Percentiles rank a stretch among this genome's conserved stretches.
phyloP scores from a whole-genome alignment of 495 filamentous ascomycete genomes.

The Evernia prunastri region DNA sequence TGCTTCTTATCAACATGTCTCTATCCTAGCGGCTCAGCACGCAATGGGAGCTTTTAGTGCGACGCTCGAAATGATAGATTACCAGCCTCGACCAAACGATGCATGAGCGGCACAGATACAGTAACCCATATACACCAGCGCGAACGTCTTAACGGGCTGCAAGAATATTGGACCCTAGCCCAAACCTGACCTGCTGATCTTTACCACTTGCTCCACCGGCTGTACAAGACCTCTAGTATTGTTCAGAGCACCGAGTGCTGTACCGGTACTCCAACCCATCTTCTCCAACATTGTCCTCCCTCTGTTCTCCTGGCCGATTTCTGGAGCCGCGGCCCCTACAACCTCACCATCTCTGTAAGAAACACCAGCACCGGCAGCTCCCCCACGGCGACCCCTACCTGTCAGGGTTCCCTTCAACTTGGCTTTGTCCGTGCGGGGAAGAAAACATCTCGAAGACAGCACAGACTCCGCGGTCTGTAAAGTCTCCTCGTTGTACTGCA shows the following conservation, averaged over 20 bases:
- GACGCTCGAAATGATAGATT: background rate
- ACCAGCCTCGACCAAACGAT: background rate
- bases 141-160: background rate
- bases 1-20: background rate
- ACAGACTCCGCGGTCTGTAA: slow-evolving; percentile 38
- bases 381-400: slow-evolving; percentile 31
- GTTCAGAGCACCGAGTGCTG: slow-evolving; percentile 70
- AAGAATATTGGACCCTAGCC: slow-evolving; percentile 48
- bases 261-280: slow-evolving; percentile 94
- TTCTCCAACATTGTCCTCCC: slow-evolving; percentile 89
- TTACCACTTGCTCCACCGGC: slow-evolving; percentile 83
- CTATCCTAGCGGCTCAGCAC: background rate
- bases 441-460: slow-evolving; percentile 41
- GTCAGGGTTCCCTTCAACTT: slow-evolving; percentile 17
- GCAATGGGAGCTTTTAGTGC: no score
- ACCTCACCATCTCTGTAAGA: slow-evolving; percentile 80
- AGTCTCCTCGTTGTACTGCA: slow-evolving; percentile 42
- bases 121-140: slow-evolving; percentile 7
- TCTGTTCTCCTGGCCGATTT: slow-evolving; percentile 75
- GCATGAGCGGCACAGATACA: background rate
- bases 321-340: slow-evolving; percentile 76
- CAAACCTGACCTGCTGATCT: slow-evolving; percentile 75
- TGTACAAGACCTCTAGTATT: slow-evolving; percentile 76
- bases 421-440: slow-evolving; percentile 31
- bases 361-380: slow-evolving; percentile 40